Evolutionary conservation across 495 filamentous ascomycete species (phyloP).

Genomic region (Neurospora sp.): DNA sequence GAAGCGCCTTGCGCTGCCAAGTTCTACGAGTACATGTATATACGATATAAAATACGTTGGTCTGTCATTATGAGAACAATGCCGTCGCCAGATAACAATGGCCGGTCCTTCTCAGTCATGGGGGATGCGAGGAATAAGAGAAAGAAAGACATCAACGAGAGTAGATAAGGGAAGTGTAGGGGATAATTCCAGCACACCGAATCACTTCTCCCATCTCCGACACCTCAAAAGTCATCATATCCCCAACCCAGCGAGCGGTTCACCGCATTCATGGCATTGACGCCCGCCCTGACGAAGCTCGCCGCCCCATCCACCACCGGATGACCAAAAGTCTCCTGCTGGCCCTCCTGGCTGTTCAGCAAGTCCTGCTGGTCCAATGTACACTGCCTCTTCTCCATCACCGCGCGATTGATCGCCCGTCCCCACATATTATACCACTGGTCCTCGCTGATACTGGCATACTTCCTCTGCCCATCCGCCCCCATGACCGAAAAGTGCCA

Average conservation of each 20-base stretch:
- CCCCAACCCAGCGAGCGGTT: constrained; percentile 41
- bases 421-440: constrained; percentile 41
- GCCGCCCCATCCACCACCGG: constrained; percentile 19
- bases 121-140: too few relatives aligned
- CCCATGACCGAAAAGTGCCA: constrained; percentile 39
- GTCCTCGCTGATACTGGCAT: constrained; percentile 37
- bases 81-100: background rate
- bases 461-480: constrained; percentile 24
- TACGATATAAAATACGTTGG: background rate
- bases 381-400: constrained; percentile 30
- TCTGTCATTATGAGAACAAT: background rate
- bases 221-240: constrained; percentile 4
- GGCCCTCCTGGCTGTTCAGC: constrained; percentile 23
- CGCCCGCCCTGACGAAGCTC: constrained; percentile 24
- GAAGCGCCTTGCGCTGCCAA: too few relatives aligned
- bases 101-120: background rate
- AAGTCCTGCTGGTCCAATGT: constrained; percentile 33
- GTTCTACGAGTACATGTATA: too few relatives aligned
- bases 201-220: background rate
- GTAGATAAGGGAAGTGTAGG: too few relatives aligned
- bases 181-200: background rate
- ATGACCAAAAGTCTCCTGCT: constrained; percentile 16
- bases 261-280: constrained; percentile 34
- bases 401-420: constrained; percentile 29
- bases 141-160: too few relatives aligned